Evolutionary conservation across 768 basidiomycete species (phyloP), one percentile per base, ranked within the genome.

Genomic region (Panellus pusillus): DNA sequence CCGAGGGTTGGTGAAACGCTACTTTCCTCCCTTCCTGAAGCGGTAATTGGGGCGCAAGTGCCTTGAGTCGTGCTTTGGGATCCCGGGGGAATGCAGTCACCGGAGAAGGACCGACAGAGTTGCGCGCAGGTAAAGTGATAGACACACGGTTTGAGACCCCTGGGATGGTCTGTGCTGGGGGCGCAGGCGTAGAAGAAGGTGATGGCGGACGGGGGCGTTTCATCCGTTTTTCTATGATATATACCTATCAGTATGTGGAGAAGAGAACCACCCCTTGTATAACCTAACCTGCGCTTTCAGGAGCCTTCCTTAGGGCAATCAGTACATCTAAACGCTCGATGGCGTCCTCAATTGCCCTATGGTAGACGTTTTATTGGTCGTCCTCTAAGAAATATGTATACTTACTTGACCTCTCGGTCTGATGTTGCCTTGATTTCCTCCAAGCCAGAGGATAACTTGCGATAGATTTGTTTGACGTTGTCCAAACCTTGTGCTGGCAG

Each of bases 1-100:
- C 82, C 5, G 77, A 68, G 31, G 84, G 82, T 5, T 84, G 85
- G 67, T 87, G 87, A 63, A 91, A 93, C 1, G 88, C 91, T 11
- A 93, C 90, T 62, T 86, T 91, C 50, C 91, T 78, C 17, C 86
- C 86, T 64, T 82, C 78, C 61, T 83, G 83, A 15, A 93, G 73
- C 9, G 87, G 87, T 2, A 87, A 71, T 54, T 88, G 89, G 52
- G 74, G 80, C 15, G 75, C 68, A 5, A 85, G 64, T 2, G 79
- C 79, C 60, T 91, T 85, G 57, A 84, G 78, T 40, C 87, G 79
- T 9, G 80, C 72, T 65, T 86, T 90, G 9, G 83, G 76, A 48
- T 89, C 89, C 37, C 87, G 81, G 5, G 83, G 77, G 62, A 80
- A 82, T 0, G 81, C 73, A 41, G 77, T 64, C 1, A 70, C 64